These are phyloP conservation scores for Dimargaris cristalligena DNA, from an alignment of 192 early-diverging fungal species.

Conservation along the genomic window DNA sequence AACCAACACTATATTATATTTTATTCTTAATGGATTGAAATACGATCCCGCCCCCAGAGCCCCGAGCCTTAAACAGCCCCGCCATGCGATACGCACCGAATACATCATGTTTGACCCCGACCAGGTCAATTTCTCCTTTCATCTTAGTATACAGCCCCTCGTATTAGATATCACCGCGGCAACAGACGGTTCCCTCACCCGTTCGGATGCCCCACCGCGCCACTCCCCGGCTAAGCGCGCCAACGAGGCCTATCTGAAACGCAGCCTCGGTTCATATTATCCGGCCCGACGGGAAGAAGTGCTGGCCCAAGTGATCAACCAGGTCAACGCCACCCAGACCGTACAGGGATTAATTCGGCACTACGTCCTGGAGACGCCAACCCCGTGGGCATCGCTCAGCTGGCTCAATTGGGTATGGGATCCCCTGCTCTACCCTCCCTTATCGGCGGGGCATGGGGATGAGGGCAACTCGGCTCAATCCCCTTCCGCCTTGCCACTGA, in stretches of 20 bases:
- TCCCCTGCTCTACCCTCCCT: neutral
- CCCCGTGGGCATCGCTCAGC: neutral
- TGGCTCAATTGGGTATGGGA: neutral
- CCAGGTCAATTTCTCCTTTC: constrained; percentile 9
- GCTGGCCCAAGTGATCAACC: neutral
- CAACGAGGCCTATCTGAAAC: neutral
- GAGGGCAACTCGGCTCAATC: neutral
- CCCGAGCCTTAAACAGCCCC: too few species aligned
- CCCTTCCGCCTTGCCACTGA: neutral
- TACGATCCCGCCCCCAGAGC: too few species aligned
- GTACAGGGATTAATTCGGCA: neutral
- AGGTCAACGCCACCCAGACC: neutral
- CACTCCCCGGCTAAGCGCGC: neutral
- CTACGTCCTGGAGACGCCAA: neutral
- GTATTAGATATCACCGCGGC: neutral
- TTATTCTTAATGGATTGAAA: too few species aligned
- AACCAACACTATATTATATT: too few species aligned
- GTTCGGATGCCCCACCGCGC: neutral
- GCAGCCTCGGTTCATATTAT: neutral
- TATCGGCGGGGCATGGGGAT: too few species aligned
- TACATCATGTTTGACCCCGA: constrained; percentile 7
- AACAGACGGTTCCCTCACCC: neutral
- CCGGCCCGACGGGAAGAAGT: too few species aligned
- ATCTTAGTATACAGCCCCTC: neutral
- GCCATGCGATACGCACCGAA: constrained; percentile 1